Base-by-base conservation (phyloP, 169 alveolate genomes). In the Plasmodium cynomolgi region DNA sequence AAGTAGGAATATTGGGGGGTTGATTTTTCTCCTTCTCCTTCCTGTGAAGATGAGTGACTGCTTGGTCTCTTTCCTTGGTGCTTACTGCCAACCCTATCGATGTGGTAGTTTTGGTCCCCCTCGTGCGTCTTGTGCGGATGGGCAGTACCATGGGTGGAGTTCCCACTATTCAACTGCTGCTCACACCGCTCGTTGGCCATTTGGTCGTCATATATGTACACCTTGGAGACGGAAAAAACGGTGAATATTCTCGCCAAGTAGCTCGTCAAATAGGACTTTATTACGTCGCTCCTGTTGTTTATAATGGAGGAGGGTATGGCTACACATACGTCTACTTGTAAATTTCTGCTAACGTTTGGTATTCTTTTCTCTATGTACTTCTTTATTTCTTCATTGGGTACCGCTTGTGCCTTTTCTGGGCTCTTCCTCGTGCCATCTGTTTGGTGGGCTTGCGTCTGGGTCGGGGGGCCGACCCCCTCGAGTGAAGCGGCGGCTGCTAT, bases 231-330 rank as follows among this genome's bases (percentile, higher is more conserved):
- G 1, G 94, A 79, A 88, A 88, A 88, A 62, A 88, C 74, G n/a
- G 94, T 88, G 20, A 88, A 88, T 80, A 80, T 80, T 33, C 94
- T 77, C 8, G 94, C 94, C 54, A 88, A 44, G 73, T 80, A 88
- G 50, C 94, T 88, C 2, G 91, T 58, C 73, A 88, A 80, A 34
- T 88, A 80, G 0, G 94, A 88, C 73, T 88, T 88, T 41, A 88
- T 88, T 15, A 88, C 94, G 50, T 88, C 94, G 50, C 90, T 88
- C 31, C 77, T 88, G 73, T 88, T 80, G 73, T 88, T 88, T 80
- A 88, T 88, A 58, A 88, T 80, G 68, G 94, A 79, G 31, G 94
- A 80, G 23, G 94, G 94, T 29, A 88, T 88, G 8, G 94, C 94
- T 39, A 88, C 94, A 9, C 8, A 68, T 3, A 88, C 15, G 5